Evolutionary conservation across 139 green algal species (phyloP), one percentile per base, ranked within the genome.

Genomic region (Coelastrella sp.): DNA sequence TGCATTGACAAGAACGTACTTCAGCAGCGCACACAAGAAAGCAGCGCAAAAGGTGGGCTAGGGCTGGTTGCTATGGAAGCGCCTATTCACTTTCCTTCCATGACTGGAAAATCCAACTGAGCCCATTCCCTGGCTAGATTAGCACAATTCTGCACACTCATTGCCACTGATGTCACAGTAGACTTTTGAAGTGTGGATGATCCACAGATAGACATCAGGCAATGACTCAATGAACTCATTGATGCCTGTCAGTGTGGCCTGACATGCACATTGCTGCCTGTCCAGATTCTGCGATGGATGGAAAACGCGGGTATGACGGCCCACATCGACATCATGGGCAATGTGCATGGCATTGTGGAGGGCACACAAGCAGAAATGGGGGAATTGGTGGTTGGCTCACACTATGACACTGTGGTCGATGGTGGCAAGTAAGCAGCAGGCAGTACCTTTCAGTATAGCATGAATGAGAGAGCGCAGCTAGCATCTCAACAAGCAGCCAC

Each of bases 391-490:
- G 85, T 98, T 63, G 97, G 97, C 1, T 98, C 95, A 5, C 97
- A 99, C 89, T 99, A 98, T 89, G 97, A 99, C 92, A 99, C 97
- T 3, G 97, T 99, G 0, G 83, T 97, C 20, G 97, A 99, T 89
- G 97, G 93, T 0, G 97, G 97, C 56, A 96, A 95, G 90, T 95
- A 92, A 87, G 79, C 68, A 49, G 78, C 25, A 7, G 73, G 73
- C 15, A 85, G 24, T 57, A 85, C 24, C 10, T 0, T 68, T 60
- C 11, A 20, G 57, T 68, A 61, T 3, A 1, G 78, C 25, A 68
- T 88, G 61, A 12, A 60, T 56, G 61, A 49, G 20, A 20, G 84
- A 61, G 19, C 4, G 65, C 65, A 4, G 65, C 22, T 80, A 10
- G 24, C 20, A 12, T 20, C 56, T 58, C 35, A 49, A 3, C 35